These are phyloP conservation scores for Globisporangium megalacanthum DNA, from an alignment of 352 stramenopile species.

Conservation along the genomic window DNA sequence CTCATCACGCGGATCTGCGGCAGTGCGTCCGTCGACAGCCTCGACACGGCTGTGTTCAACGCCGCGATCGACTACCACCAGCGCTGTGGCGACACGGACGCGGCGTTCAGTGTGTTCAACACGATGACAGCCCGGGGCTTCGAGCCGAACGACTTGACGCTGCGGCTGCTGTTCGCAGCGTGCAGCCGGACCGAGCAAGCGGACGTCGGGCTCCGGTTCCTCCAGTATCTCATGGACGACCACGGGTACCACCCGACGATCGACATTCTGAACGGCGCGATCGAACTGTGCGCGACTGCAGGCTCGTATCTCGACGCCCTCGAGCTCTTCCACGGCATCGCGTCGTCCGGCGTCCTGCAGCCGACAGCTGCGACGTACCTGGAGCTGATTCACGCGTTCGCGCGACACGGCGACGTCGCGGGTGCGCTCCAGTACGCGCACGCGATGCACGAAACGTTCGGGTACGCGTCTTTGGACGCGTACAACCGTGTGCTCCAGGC, in stretches of 20 bases:
- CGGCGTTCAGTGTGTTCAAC: slow-evolving; percentile 52
- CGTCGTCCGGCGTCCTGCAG: slow-evolving; percentile 27
- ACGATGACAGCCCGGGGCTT: slow-evolving; percentile 45
- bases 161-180: slow-evolving; percentile 55
- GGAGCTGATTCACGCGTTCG: slow-evolving; percentile 48
- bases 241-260: slow-evolving; percentile 36
- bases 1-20: slow-evolving; percentile 45
- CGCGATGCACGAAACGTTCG: slow-evolving; percentile 42
- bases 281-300: slow-evolving; percentile 41
- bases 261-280: slow-evolving; percentile 45
- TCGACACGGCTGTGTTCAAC: slow-evolving; percentile 59
- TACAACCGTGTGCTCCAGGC: slow-evolving; percentile 60
- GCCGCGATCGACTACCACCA: slow-evolving; percentile 62
- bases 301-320: slow-evolving; percentile 38
- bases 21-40: slow-evolving; percentile 21
- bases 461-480: slow-evolving; percentile 26
- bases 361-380: slow-evolving; percentile 38
- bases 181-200: slow-evolving; percentile 37
- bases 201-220: slow-evolving; percentile 49
- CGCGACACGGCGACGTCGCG: slow-evolving; percentile 37
- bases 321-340: slow-evolving; percentile 44
- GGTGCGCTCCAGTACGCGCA: slow-evolving; percentile 31
- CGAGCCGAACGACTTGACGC: slow-evolving; percentile 33
- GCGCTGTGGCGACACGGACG: slow-evolving; percentile 34
- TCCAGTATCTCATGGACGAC: slow-evolving; percentile 50